Evolutionary conservation across 2,329 filamentous ascomycete species (phyloP).

Genomic region (Diplodia seriata): DNA sequence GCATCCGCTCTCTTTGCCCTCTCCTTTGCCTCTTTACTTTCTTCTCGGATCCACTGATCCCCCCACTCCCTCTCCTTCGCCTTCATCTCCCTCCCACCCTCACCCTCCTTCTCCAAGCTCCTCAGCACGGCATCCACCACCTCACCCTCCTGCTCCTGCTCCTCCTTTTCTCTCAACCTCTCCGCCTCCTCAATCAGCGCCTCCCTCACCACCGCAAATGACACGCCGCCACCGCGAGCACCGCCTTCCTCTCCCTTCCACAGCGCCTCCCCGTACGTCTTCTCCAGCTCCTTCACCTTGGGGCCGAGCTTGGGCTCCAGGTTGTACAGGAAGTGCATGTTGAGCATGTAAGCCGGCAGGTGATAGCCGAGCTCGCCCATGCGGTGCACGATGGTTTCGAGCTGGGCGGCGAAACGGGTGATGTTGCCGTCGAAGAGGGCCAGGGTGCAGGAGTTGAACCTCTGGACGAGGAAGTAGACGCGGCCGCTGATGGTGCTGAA

Average conservation of each 20-base stretch:
- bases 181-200: slow-evolving; percentile 3
- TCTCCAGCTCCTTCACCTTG: background rate
- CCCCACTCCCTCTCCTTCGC: background rate
- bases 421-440: background rate
- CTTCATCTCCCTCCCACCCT: background rate
- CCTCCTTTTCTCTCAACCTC: slow-evolving; percentile 1
- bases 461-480: background rate
- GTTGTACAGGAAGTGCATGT: background rate
- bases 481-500: background rate
- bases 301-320: background rate
- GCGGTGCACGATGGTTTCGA: background rate
- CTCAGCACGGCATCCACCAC: background rate
- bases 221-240: background rate
- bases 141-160: background rate
- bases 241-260: background rate
- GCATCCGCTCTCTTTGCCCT: background rate
- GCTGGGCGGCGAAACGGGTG: slow-evolving; percentile 3
- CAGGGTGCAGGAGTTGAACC: background rate
- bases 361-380: background rate
- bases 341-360: background rate
- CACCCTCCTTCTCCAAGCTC: background rate
- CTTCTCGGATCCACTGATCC: background rate
- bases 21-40: background rate
- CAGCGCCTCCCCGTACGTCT: background rate
- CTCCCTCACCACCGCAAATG: slow-evolving; percentile 5